Evolutionary conservation across 345 rosid genomes (phyloP), one percentile per base, ranked within the genome.

Genomic region (Lepidium sativum): DNA sequence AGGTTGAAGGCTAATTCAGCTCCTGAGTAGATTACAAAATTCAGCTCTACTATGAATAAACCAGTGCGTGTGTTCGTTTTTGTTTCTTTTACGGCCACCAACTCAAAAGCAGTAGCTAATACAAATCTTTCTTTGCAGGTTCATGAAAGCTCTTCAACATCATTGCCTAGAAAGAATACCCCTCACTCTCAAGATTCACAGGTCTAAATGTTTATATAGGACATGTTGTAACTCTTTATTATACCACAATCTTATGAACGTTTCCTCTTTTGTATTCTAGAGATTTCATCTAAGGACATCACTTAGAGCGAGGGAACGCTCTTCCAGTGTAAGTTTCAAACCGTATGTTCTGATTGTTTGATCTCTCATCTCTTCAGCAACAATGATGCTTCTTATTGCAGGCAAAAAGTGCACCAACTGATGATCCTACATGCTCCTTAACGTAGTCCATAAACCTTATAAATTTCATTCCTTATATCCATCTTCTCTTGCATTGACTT

Each of bases 1-100:
- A 73, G 77, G 51, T 66, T 60, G 60, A 66, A 72, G 77, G 63
- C 66, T 43, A 60, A 37, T 15, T 66, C 68, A 53, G 77, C 71
- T 53, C 68, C 77, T 2, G 68, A 73, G 45, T 37, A 60, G 37
- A 54, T 53, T 0, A 15, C 15, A 0, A 67, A 54, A 14, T 59
- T 66, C 23, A 60, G 44, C 59, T 65, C 67, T 35, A 52, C 35
- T 14, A 52, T 57, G 29, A 43, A 51, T n/a, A 59, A 44, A 50
- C 25, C 13, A 23, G 70, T 64, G 5, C 15, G 70, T 56, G 62
- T 39, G 2, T 57, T 15, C 15, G 0, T 39, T 34, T 23, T 9
- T 23, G 21, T 35, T 64, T 8, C 21, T 29, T 56, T 54, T 35
- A 39, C 18, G 15, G 15, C 20, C 41, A 48, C 44, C 11, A 18